Evolutionary conservation across 1,284 basidiomycete species (phyloP).

Genomic region (Laetiporus sulphureus): DNA sequence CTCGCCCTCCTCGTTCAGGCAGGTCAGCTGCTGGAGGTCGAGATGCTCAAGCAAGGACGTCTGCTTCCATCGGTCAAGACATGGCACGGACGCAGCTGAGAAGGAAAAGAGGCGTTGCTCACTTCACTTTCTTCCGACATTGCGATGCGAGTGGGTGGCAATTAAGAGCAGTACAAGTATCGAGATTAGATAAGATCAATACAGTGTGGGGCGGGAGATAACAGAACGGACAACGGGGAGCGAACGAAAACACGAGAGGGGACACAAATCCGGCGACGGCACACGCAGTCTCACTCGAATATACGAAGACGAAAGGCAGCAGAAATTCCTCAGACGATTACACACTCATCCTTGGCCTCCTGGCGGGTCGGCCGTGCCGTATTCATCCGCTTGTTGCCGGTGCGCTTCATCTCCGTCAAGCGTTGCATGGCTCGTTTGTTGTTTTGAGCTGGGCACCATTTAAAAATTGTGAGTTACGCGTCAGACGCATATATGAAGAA

Average conservation of each 20-base stretch:
- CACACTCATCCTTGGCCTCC: conserved; percentile 88
- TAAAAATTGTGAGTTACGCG: background rate
- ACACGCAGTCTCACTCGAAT: background rate
- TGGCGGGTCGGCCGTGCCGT: conserved; percentile 84
- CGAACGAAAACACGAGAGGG: background rate
- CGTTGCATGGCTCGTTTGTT: conserved; percentile 95
- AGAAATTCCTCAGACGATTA: conserved; percentile 51
- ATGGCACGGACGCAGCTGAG: background rate
- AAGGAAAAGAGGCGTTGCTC: conserved; percentile 1
- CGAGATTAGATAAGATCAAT: conserved; percentile 23
- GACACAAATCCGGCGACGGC: background rate
- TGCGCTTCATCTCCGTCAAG: conserved; percentile 85
- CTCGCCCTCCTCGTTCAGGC: conserved; percentile 65
- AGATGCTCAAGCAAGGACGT: conserved; percentile 56
- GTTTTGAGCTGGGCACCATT: conserved; percentile 64
- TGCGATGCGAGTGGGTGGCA: conserved; percentile 4
- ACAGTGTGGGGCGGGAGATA: too few relatives aligned
- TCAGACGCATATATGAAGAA: background rate
- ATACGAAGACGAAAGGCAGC: conserved; percentile 1
- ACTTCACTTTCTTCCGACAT: conserved; percentile 10
- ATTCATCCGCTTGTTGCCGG: conserved; percentile 65
- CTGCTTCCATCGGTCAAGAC: conserved; percentile 20
- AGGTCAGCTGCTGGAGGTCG: conserved; percentile 58
- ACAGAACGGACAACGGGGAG: background rate
- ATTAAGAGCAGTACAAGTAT: conserved; percentile 10